Conservation (phyloP, 169 alveolate species). For the Perkinsus olseni region DNA sequence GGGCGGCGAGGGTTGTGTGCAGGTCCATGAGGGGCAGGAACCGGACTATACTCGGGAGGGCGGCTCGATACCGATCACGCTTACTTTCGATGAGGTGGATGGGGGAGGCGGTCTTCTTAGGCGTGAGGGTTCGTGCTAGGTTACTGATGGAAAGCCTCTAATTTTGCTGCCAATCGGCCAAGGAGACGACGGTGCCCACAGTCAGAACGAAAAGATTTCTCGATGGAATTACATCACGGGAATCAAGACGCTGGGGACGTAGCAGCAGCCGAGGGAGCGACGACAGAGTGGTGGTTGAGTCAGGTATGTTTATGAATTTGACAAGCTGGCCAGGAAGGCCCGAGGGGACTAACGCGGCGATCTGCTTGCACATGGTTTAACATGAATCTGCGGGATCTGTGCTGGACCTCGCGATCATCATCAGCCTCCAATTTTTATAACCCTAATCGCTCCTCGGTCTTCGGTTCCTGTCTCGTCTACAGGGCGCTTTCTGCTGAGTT, state of each 20-base stretch:
- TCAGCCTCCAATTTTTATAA: not conserved
- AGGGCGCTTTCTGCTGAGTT: too few species aligned
- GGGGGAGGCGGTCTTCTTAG: not conserved
- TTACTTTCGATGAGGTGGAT: not conserved
- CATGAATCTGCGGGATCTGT: not conserved
- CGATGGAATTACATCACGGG: not conserved
- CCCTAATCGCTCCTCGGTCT: too few species aligned
- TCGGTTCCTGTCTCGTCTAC: too few species aligned
- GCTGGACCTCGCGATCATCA: not conserved
- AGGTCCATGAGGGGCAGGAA: not conserved
- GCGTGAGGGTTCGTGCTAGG: not conserved
- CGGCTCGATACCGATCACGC: not conserved
- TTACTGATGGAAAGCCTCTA: not conserved
- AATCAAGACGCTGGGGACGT: not conserved
- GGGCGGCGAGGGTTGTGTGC: not conserved
- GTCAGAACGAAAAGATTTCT: not conserved
- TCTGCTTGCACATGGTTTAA: not conserved
- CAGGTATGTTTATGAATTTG: not conserved
- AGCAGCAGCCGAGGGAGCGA: not conserved
- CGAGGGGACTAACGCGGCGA: not conserved
- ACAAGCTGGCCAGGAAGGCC: not conserved
- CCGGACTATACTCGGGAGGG: conserved; percentile 9
- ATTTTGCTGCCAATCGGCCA: not conserved
- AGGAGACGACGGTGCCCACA: conserved; percentile 1
- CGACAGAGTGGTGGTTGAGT: not conserved